Conservation (phyloP, 2,329 filamentous ascomycete genomes). For the Aspergillus caelatus region DNA sequence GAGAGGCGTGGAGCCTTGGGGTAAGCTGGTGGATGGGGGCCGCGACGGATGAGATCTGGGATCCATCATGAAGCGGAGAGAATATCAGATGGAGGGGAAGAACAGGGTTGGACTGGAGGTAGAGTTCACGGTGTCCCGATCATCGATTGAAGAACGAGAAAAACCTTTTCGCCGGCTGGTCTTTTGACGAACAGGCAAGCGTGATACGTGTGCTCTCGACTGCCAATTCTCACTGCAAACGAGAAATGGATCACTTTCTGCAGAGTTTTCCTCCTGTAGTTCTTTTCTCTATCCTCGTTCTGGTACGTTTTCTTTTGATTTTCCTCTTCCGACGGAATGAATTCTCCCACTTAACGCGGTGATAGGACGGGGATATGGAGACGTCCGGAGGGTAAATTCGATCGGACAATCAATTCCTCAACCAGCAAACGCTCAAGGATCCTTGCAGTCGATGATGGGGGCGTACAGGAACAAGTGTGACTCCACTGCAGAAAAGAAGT, state of each 20-base stretch:
- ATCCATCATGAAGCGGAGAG: slow-evolving; percentile 39
- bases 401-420: slow-evolving; percentile 12
- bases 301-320: slow-evolving; percentile 11
- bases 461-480: slow-evolving; percentile 29
- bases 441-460: slow-evolving; percentile 18
- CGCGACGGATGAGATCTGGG: slow-evolving; percentile 47
- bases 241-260: slow-evolving; percentile 16
- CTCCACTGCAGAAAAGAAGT: slow-evolving; percentile 36
- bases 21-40: slow-evolving; percentile 48
- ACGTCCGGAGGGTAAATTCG: slow-evolving; percentile 10
- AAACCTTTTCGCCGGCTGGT: slow-evolving; percentile 16
- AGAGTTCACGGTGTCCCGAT: slow-evolving; percentile 37
- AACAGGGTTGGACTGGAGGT: slow-evolving; percentile 16
- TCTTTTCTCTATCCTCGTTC: slow-evolving; percentile 11
- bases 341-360: slow-evolving; percentile 14
- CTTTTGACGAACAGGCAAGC: slow-evolving; percentile 16
- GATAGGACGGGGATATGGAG: slow-evolving; percentile 22
- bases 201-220: slow-evolving; percentile 5
- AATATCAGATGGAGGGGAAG: slow-evolving; percentile 19
- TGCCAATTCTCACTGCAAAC: slow-evolving; percentile 18
- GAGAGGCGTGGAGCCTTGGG: slow-evolving; percentile 48
- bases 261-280: slow-evolving; percentile 10
- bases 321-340: slow-evolving; percentile 17
- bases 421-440: slow-evolving; percentile 20
- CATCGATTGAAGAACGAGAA: slow-evolving; percentile 35